A percentile compares a stretch with the other conserved stretches of the same genome.
These are phyloP conservation scores for Klebsormidium nitens DNA, from an alignment of 139 green algal genomes.

Conservation along the genomic window DNA sequence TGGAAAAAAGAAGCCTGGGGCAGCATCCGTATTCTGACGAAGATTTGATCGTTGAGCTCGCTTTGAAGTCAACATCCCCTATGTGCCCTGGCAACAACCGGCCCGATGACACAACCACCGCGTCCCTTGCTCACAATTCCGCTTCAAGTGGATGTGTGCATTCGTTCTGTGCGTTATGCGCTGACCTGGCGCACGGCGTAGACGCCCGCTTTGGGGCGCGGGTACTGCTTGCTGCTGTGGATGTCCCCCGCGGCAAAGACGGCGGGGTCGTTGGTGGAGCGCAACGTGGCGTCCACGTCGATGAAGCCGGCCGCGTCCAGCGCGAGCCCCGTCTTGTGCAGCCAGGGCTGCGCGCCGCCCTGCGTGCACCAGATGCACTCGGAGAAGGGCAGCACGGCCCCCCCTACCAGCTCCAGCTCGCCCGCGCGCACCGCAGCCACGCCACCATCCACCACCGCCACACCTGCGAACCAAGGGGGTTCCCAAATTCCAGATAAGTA, in stretches of 20 bases:
- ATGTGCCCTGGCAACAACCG: no score
- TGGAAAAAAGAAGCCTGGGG: background rate
- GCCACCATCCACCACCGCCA: slow-evolving; percentile 36
- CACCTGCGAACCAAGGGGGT: slow-evolving; percentile 5
- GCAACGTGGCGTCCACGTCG: slow-evolving; percentile 55
- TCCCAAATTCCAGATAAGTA: no score
- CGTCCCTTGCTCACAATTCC: background rate
- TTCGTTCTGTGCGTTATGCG: background rate
- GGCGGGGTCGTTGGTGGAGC: slow-evolving; percentile 40
- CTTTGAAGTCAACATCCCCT: background rate
- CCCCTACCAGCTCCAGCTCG: slow-evolving; percentile 45
- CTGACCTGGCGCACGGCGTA: slow-evolving; percentile 81
- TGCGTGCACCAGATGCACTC: slow-evolving; percentile 91
- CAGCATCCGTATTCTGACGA: background rate
- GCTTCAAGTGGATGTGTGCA: background rate
- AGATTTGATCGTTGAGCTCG: background rate
- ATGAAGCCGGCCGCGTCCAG: slow-evolving; percentile 72
- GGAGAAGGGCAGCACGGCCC: slow-evolving; percentile 55
- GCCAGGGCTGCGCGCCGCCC: slow-evolving; percentile 53
- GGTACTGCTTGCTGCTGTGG: slow-evolving; percentile 52
- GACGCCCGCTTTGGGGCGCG: slow-evolving; percentile 93
- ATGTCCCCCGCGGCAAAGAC: slow-evolving; percentile 93
- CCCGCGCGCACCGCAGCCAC: slow-evolving; percentile 41
- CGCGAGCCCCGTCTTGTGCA: slow-evolving; percentile 55
- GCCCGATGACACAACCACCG: no score